Conservation (phyloP, 1,284 basidiomycete genomes). For the Cutaneotrichosporon cavernicola region DNA sequence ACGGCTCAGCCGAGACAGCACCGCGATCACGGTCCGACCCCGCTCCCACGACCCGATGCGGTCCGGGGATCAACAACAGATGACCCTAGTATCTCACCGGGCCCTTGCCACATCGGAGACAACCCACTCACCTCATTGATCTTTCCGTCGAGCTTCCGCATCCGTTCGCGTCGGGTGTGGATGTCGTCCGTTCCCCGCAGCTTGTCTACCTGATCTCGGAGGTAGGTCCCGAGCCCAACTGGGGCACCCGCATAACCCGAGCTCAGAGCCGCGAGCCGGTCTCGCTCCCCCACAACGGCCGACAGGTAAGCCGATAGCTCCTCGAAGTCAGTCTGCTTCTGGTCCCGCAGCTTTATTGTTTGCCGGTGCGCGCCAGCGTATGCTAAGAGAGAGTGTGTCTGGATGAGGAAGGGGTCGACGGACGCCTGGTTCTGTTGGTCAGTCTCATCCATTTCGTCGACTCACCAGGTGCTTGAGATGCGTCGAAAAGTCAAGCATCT, state of each 20-base stretch:
- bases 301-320: slow-evolving; percentile 94
- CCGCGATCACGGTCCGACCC: background rate
- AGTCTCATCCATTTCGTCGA: slow-evolving; percentile 22
- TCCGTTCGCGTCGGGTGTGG: slow-evolving; percentile 76
- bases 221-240: slow-evolving; percentile 77
- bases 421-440: slow-evolving; percentile 70
- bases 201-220: slow-evolving; percentile 91
- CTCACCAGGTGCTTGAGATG: slow-evolving; percentile 75
- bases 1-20: too few species aligned
- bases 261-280: slow-evolving; percentile 80
- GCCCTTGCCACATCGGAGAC: background rate
- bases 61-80: background rate
- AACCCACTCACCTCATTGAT: slow-evolving; percentile 78
- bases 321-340: slow-evolving; percentile 98
- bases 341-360: slow-evolving; percentile 90
- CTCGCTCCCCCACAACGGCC: slow-evolving; percentile 84
- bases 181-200: slow-evolving; percentile 92
- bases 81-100: background rate
- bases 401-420: slow-evolving; percentile 80
- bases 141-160: slow-evolving; percentile 85
- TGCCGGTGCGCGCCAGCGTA: slow-evolving; percentile 87
- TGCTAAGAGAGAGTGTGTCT: slow-evolving; percentile 81
- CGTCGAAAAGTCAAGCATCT: slow-evolving; percentile 86
- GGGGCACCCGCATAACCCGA: slow-evolving; percentile 57
- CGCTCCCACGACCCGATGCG: background rate